These are phyloP conservation scores for Pachysolen tannophilus DNA, from an alignment of 805 yeast genomes.

Conservation along the genomic window DNA sequence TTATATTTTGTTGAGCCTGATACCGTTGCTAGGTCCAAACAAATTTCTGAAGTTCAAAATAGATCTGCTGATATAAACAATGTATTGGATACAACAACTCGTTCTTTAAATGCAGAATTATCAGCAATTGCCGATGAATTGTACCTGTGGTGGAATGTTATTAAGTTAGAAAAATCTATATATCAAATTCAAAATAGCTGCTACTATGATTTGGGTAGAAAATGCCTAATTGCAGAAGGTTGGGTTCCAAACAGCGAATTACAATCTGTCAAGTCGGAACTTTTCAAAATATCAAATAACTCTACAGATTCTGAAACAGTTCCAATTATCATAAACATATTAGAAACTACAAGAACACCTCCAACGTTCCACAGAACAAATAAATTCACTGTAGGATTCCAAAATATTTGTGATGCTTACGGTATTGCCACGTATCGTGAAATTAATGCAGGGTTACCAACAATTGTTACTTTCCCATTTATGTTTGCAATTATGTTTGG, in stretches of 20 bases:
- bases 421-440: conserved; percentile 72
- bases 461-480: conserved; percentile 70
- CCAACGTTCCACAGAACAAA: conserved; percentile 67
- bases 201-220: conserved; percentile 58
- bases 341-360: conserved; percentile 59
- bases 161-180: conserved; percentile 50
- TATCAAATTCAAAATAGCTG: conserved; percentile 56
- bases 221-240: conserved; percentile 64
- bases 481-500: conserved; percentile 85
- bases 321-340: conserved; percentile 46
- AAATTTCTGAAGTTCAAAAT: conserved; percentile 34
- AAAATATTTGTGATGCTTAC: conserved; percentile 67
- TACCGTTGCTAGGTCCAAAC: conserved; percentile 26
- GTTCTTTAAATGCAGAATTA: conserved; percentile 56
- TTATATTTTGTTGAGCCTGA: conserved; percentile 53
- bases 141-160: conserved; percentile 45
- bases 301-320: conserved; percentile 13
- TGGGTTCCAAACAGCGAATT: conserved; percentile 62
- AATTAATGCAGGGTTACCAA: conserved; percentile 68
- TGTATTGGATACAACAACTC: conserved; percentile 39
- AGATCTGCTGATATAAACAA: conserved; percentile 45
- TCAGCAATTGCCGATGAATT: conserved; percentile 57
- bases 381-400: conserved; percentile 64
- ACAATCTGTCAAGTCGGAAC: conserved; percentile 31
- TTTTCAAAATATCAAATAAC: conserved; percentile 55